Base-by-base conservation (phyloP, 164 flowering plant species). In the Paratinospora sagittata region DNA sequence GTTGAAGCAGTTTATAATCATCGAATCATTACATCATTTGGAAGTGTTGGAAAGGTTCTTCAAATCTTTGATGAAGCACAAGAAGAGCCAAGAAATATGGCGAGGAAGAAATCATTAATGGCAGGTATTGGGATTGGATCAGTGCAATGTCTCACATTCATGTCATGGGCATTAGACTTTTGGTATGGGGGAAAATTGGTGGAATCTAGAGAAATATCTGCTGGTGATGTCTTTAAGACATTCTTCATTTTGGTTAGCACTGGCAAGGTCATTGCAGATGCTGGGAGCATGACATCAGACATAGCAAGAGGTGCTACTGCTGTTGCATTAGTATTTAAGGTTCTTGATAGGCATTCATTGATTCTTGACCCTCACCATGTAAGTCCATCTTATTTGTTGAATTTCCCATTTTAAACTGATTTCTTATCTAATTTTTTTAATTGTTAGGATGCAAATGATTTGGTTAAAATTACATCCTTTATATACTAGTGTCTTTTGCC, bases 231-330 rank as follows among this genome's bases (percentile, higher is more conserved):
- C 21, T 93, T 93, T 79, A 90, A 88, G 80, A 93, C 97, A 4
- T 93, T 91, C 75, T 90, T 91, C 79, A 80, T 93, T 23, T 74
- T 91, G 79, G 96, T 93, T 0, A 91, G 96, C 74, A 93, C 97
- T 0, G 97, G 98, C 0, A 91, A 88, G 73, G 97, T 93, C 26
- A 90, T 93, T 34, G 98, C 98, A 8, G 97, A 93, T 0, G 97
- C 98, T 6, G 98, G 98, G 16, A 93, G 97, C 81, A 93, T 91
- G 98, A 93, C 98, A 0, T 84, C 97, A n/a, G 98, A 91, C 73
- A 75, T 93, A 24, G 97, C 96, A 30, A 91, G 86, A 76, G 94
- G 98, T 3, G 84, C 98, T 2, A 76, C 89, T 0, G 94, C 97
- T 0, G 82, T 93, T 8, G 86, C 94, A 13, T 90, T 97, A 0